These are phyloP conservation scores for Acacia acuminata DNA, from an alignment of 306 rosid species.

Conservation along the genomic window DNA sequence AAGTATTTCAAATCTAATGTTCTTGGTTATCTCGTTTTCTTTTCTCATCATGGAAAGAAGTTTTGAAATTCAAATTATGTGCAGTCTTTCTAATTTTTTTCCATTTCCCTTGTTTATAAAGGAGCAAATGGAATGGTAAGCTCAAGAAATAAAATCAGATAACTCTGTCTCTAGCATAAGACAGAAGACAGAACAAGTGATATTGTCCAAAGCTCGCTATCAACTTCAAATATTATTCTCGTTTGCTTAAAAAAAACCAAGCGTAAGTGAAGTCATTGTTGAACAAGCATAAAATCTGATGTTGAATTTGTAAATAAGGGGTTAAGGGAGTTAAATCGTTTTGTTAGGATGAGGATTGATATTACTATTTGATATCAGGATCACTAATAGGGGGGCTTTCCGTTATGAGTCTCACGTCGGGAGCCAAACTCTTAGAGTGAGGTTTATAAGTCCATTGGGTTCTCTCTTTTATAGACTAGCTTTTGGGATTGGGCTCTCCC, in stretches of 20 bases:
- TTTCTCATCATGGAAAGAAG: conserved; percentile 13
- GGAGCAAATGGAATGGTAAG: not conserved
- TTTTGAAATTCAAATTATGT: conserved; percentile 5
- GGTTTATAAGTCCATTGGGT: no score
- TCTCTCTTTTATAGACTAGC: no score
- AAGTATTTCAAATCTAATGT: conserved; percentile 33
- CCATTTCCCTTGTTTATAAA: conserved; percentile 10
- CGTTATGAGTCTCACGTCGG: no score
- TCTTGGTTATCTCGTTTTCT: conserved; percentile 17
- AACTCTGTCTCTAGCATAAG: not conserved
- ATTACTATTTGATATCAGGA: no score
- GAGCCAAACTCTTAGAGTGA: no score
- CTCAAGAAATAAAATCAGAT: conserved; percentile 25
- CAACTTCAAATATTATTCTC: not conserved
- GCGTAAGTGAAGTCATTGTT: not conserved
- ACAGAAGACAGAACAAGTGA: conserved; percentile 8
- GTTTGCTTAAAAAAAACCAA: not conserved
- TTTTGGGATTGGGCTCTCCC: no score
- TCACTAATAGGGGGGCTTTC: no score
- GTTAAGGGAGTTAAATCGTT: no score
- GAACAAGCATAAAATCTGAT: not conserved
- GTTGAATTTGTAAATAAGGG: no score
- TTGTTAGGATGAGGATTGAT: no score
- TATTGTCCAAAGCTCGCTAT: not conserved
- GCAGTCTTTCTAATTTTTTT: not conserved